Conservation (phyloP, 2,329 filamentous ascomycete genomes). For the Penicillium sp. region DNA sequence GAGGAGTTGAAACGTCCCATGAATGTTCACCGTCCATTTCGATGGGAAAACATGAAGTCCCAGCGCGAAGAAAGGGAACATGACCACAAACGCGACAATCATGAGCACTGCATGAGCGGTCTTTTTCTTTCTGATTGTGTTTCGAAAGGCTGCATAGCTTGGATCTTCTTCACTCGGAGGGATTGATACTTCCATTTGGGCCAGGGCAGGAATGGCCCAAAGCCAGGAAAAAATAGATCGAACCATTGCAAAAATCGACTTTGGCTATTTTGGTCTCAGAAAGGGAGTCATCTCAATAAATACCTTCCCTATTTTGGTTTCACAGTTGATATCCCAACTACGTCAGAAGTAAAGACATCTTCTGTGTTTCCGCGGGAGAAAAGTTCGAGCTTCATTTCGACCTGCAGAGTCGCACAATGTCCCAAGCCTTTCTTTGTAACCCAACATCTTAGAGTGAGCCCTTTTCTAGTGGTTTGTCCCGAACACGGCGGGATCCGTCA, state of each 20-base stretch:
- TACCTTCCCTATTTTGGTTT: constrained; percentile 1
- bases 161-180: constrained; percentile 2
- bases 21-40: constrained; percentile 44
- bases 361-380: constrained; percentile 46
- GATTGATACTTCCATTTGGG: constrained; percentile 11
- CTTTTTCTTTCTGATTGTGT: constrained; percentile 16
- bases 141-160: not conserved
- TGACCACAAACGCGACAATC: constrained; percentile 42
- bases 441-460: constrained; percentile 48
- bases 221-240: not conserved
- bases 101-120: constrained; percentile 37
- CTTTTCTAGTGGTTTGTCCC: constrained; percentile 49
- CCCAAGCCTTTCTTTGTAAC: constrained; percentile 48
- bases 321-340: constrained; percentile 4
- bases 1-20: constrained; percentile 49
- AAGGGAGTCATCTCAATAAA: constrained; percentile 1
- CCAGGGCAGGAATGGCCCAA: constrained; percentile 8
- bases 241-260: not conserved
- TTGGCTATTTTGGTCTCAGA: not conserved
- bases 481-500: constrained; percentile 3
- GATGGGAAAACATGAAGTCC: constrained; percentile 36
- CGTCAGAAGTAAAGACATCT: not conserved
- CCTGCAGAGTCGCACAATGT: constrained; percentile 52
- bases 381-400: constrained; percentile 55
- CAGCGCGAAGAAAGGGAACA: constrained; percentile 35